Evolutionary conservation across 2,329 filamentous ascomycete genomes (phyloP).

Genomic region (Aspergillus vadensis): DNA sequence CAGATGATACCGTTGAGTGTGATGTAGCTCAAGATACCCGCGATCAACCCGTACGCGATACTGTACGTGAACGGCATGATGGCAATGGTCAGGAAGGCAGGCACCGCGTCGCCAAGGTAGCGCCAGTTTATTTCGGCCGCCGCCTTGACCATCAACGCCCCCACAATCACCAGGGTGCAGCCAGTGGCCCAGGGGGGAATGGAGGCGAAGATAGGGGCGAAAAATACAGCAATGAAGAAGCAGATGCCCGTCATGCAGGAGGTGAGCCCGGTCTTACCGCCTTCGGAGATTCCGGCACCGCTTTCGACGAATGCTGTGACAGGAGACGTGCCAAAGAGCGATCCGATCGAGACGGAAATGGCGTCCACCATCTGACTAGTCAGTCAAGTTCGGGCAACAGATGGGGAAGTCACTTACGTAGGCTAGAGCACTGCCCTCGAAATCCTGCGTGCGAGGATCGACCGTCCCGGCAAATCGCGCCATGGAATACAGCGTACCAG

Average conservation of each 20-base stretch:
- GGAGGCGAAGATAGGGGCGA: constrained; percentile 85
- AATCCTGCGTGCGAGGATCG: constrained; percentile 80
- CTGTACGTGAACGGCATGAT: constrained; percentile 90
- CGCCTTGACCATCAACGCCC: constrained; percentile 80
- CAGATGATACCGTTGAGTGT: constrained; percentile 72
- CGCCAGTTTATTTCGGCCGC: constrained; percentile 86
- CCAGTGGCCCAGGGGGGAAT: constrained; percentile 89
- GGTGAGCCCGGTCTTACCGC: constrained; percentile 81
- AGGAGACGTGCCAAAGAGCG: constrained; percentile 74
- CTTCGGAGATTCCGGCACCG: constrained; percentile 87
- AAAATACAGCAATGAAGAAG: constrained; percentile 87
- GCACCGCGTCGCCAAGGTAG: constrained; percentile 80
- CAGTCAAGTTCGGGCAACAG: neutral
- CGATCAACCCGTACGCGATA: constrained; percentile 84
- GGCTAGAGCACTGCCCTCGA: constrained; percentile 79
- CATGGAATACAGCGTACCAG: constrained; percentile 87
- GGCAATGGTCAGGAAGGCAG: constrained; percentile 79
- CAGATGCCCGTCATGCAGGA: constrained; percentile 76
- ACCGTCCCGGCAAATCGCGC: constrained; percentile 79
- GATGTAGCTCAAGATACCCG: constrained; percentile 74
- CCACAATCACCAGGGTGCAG: constrained; percentile 82
- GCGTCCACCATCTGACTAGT: constrained; percentile 67
- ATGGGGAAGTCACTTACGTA: constrained; percentile 55
- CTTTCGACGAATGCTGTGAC: constrained; percentile 87
- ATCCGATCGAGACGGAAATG: constrained; percentile 75